These are phyloP conservation scores for Neurospora sp. DNA, from an alignment of 495 filamentous ascomycete genomes.

Conservation along the genomic window DNA sequence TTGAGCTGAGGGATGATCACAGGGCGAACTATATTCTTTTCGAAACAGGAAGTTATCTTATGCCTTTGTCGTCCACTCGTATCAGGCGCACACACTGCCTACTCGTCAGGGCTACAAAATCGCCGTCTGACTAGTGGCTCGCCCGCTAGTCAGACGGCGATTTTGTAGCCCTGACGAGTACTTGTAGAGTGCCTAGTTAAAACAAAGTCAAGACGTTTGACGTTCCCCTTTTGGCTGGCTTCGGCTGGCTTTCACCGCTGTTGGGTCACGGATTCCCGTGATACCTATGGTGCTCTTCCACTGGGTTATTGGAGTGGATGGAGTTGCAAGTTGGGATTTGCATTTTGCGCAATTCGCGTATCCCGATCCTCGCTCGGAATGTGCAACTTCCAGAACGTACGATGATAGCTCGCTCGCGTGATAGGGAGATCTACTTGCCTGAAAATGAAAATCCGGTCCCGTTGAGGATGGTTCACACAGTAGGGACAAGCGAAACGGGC, in stretches of 20 bases:
- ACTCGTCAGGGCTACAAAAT: no score
- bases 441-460: neutral
- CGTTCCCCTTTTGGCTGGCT: neutral
- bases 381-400: neutral
- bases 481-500: neutral
- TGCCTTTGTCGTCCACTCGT: neutral
- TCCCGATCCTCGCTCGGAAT: neutral
- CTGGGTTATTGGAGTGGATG: neutral
- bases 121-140: no score
- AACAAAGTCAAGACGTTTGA: neutral
- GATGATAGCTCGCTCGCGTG: neutral
- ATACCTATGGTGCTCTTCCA: neutral
- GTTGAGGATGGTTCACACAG: neutral
- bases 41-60: neutral
- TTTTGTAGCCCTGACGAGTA: no score
- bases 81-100: neutral
- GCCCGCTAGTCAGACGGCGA: no score
- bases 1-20: neutral
- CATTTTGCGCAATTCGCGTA: neutral
- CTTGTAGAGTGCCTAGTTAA: neutral
- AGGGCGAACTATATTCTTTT: neutral
- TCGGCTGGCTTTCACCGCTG: neutral
- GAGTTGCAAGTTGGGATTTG: neutral
- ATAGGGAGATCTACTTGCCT: neutral
- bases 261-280: neutral